phyloP scores from a whole-genome alignment of 306 rosid genomes.

The Biancaea sappan region DNA sequence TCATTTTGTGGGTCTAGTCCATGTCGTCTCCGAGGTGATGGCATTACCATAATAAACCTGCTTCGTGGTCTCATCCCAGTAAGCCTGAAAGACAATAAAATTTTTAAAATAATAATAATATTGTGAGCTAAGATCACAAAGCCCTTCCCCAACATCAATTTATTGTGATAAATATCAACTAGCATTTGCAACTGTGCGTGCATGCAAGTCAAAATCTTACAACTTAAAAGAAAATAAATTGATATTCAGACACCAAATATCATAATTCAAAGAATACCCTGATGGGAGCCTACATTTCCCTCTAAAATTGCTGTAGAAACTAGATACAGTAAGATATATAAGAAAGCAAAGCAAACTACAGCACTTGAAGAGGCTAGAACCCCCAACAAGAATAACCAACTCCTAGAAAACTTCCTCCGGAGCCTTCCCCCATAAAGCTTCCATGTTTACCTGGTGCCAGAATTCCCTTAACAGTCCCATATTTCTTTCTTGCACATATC shows the following conservation, averaged over 20 bases:
- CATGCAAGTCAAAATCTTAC: background rate
- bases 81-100: conserved; percentile 53
- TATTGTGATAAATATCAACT: too few species aligned
- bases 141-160: background rate
- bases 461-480: background rate
- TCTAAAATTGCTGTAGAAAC: background rate
- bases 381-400: background rate
- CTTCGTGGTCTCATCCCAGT: conserved; percentile 82
- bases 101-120: too few species aligned
- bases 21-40: conserved; percentile 71
- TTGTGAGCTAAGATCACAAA: conserved; percentile 6
- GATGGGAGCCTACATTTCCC: background rate
- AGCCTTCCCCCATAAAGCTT: too few species aligned
- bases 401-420: too few species aligned
- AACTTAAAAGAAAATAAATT: background rate
- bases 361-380: background rate
- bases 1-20: conserved; percentile 68
- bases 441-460: too few species aligned
- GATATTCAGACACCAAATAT: background rate
- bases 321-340: background rate
- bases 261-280: background rate
- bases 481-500: background rate
- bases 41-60: conserved; percentile 82
- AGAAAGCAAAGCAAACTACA: background rate
- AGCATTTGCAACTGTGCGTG: background rate